A percentile compares a stretch with the other conserved stretches of the same genome.
Evolutionary conservation across 495 filamentous ascomycete species (phyloP).

Genomic region (Neurospora cerealis): DNA sequence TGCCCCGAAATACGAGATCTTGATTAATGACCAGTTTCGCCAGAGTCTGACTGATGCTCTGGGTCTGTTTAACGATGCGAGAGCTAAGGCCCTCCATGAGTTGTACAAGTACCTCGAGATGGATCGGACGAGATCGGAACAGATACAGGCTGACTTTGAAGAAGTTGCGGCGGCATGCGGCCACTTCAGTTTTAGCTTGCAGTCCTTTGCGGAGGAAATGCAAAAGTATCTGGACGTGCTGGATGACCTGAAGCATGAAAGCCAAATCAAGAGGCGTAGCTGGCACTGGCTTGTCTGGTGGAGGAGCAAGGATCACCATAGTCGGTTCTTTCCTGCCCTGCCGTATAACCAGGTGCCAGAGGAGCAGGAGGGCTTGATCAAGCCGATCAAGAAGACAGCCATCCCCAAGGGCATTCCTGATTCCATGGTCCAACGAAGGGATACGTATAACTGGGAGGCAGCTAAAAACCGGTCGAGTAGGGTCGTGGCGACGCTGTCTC

Average conservation of each 20-base stretch:
- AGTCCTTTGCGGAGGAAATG: conserved; percentile 85
- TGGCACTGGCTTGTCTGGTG: conserved; percentile 90
- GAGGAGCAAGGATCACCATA: conserved; percentile 29
- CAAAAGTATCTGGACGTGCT: conserved; percentile 70
- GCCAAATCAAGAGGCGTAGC: conserved; percentile 49
- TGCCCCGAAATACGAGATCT: conserved; percentile 53
- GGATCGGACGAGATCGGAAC: conserved; percentile 50
- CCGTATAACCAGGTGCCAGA: conserved; percentile 47
- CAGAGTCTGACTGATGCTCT: conserved; percentile 71
- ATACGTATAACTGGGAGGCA: conserved; percentile 33
- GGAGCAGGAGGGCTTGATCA: conserved; percentile 27
- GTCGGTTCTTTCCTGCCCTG: conserved; percentile 14
- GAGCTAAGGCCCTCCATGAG: conserved; percentile 61
- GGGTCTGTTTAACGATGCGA: conserved; percentile 61
- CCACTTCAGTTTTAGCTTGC: conserved; percentile 82
- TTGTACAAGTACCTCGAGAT: conserved; percentile 72
- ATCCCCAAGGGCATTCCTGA: conserved; percentile 39
- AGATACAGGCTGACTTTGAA: conserved; percentile 85
- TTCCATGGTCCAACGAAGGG: conserved; percentile 30
- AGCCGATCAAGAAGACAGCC: conserved; percentile 34
- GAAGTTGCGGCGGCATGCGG: conserved; percentile 94
- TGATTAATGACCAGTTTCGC: conserved; percentile 66
- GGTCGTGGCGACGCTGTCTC: conserved; percentile 27
- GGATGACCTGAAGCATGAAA: conserved; percentile 66
- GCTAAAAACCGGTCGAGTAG: conserved; percentile 23